Conservation (phyloP, 352 stramenopile genomes). For the Phytophthora melonis region DNA sequence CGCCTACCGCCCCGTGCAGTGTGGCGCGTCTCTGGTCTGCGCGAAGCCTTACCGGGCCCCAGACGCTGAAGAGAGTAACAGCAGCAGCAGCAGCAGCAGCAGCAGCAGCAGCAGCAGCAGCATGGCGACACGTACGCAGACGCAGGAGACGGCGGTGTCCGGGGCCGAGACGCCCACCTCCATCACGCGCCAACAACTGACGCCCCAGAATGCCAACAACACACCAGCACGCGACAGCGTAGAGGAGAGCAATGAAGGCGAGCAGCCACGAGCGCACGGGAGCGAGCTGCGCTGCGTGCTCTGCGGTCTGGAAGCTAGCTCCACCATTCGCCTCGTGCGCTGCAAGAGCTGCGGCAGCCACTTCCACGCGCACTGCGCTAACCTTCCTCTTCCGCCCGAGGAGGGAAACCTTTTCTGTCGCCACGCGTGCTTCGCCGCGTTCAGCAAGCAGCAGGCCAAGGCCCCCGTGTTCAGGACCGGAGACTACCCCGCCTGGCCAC, state of each 20-base stretch:
- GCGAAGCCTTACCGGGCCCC: not conserved
- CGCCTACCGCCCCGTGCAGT: not conserved
- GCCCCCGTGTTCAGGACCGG: slow-evolving; percentile 30
- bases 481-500: slow-evolving; percentile 56
- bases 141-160: slow-evolving; percentile 18
- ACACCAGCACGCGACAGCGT: slow-evolving; percentile 11
- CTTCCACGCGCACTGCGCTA: slow-evolving; percentile 78
- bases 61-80: not conserved
- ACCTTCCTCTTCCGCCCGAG: slow-evolving; percentile 67
- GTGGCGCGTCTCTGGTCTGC: slow-evolving; percentile 5
- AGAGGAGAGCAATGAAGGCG: slow-evolving; percentile 11
- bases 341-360: slow-evolving; percentile 58
- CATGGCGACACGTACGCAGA: slow-evolving; percentile 34
- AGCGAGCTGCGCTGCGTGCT: slow-evolving; percentile 35
- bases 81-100: slow-evolving; percentile 12
- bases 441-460: slow-evolving; percentile 42
- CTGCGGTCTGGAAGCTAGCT: slow-evolving; percentile 33
- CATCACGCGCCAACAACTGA: slow-evolving; percentile 10
- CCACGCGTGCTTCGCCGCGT: slow-evolving; percentile 69
- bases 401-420: slow-evolving; percentile 76
- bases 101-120: slow-evolving; percentile 2
- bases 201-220: slow-evolving; percentile 15
- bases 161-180: slow-evolving; percentile 1
- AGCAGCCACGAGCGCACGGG: not conserved
- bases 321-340: slow-evolving; percentile 50